Evolutionary conservation across 352 stramenopile genomes (phyloP), one percentile per base, ranked within the genome.

Genomic region (Plasmopara viticola): DNA sequence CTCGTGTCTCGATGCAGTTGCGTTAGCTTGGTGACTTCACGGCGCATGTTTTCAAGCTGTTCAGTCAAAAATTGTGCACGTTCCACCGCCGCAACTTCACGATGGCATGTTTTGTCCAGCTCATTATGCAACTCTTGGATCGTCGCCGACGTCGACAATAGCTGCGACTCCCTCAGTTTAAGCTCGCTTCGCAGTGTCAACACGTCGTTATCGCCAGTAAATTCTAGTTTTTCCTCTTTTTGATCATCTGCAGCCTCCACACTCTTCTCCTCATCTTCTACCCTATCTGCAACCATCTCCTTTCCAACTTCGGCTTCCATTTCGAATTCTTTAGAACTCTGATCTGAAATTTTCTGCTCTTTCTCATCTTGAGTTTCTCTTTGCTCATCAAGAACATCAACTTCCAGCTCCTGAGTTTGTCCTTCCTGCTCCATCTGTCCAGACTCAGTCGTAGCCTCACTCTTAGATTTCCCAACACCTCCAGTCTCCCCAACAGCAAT

Each of bases 111-210:
- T 41, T 84, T 75, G 59, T 93, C 82, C 17, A 93, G 67, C 47
- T 90, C 82, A 33, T 87, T 66, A 44, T 90, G 79, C 8, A 93
- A 65, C 51, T 90, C 75, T 17, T 69, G 65, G 51, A 90, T 87
- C 5, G 72, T 74, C 1, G 70, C 56, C 0, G 74, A 87, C 7
- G 78, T 83, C 10, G 75, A 64, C 48, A 93, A 31, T 8, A 93
- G 39, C 54, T 93, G 83, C 4, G 69, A 74, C 51, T 93, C 83
- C 0, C 79, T 68, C 44, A 76, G 56, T 13, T 58, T 17, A 29
- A 92, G 61, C 40, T 87, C 64, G 5, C 63, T 56, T 34, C 62
- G 51, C 17, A 89, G 38, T 13, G 34, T 44, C 9, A 43, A 20
- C 41, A 75, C 43, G 20, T 66, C 42, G 14, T 25, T 3, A 9